These are phyloP conservation scores for Artemisia argyi DNA, from an alignment of 129 eudicot genomes.

Conservation along the genomic window DNA sequence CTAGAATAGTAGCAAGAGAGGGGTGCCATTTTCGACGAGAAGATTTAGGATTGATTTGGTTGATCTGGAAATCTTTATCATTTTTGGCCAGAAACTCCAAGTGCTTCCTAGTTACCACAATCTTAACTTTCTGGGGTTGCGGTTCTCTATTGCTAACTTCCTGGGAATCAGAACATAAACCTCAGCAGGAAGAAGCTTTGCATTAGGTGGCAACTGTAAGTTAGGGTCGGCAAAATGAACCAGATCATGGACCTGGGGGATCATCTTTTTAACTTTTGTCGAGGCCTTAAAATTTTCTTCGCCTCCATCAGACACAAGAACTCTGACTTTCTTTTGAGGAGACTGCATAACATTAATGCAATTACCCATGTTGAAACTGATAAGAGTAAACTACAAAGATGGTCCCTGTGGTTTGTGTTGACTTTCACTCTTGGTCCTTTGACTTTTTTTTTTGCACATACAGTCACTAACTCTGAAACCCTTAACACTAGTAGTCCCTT, in stretches of 20 bases:
- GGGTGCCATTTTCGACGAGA: slow-evolving; percentile 52
- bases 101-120: slow-evolving; percentile 57
- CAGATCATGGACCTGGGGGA: slow-evolving; percentile 7
- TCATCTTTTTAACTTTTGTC: slow-evolving; percentile 25
- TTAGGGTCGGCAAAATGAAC: slow-evolving; percentile 16
- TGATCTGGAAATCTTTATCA: slow-evolving; percentile 37
- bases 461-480: no score
- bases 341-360: slow-evolving; percentile 32
- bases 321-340: slow-evolving; percentile 23
- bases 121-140: slow-evolving; percentile 36
- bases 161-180: slow-evolving; percentile 16
- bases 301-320: slow-evolving; percentile 23
- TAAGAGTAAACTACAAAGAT: no score
- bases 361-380: slow-evolving; percentile 32
- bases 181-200: slow-evolving; percentile 17
- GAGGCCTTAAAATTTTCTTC: slow-evolving; percentile 28
- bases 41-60: slow-evolving; percentile 25
- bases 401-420: no score
- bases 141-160: slow-evolving; percentile 7
- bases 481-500: no score
- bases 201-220: slow-evolving; percentile 13
- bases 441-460: no score
- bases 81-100: slow-evolving; percentile 44
- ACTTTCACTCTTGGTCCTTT: no score
- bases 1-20: slow-evolving; percentile 50